Evolutionary conservation across 352 stramenopile genomes (phyloP).

Genomic region (Pythium oligandrum): DNA sequence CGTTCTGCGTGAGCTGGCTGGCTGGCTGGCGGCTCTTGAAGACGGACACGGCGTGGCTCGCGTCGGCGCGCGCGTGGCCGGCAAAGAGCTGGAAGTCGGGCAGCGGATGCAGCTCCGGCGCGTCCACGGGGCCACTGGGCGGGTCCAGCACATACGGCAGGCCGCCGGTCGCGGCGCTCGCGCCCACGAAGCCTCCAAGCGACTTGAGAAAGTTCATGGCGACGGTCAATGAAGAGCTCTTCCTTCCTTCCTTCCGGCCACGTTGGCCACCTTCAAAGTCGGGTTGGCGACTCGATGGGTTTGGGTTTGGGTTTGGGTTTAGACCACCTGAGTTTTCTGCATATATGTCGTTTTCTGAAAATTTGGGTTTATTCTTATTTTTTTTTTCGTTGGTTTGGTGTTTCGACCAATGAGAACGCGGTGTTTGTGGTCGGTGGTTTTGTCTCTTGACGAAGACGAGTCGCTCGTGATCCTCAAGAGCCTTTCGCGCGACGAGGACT

Average conservation of each 20-base stretch:
- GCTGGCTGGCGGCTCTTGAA: constrained; percentile 90
- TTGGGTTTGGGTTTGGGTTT: not conserved
- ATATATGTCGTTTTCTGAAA: too few species aligned
- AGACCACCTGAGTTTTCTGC: too few species aligned
- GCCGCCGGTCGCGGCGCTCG: constrained; percentile 54
- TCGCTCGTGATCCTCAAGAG: too few species aligned
- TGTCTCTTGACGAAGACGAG: too few species aligned
- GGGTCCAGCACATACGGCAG: constrained; percentile 66
- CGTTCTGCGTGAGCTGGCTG: constrained; percentile 81
- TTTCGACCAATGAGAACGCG: too few species aligned
- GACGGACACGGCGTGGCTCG: constrained; percentile 76
- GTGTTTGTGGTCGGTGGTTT: too few species aligned
- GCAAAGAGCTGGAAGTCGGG: constrained; percentile 84
- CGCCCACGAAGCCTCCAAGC: constrained; percentile 64
- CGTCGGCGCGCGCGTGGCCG: constrained; percentile 82
- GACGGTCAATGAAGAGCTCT: not conserved
- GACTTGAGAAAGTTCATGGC: constrained; percentile 90
- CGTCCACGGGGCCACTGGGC: constrained; percentile 20
- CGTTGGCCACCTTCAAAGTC: not conserved
- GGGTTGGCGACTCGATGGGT: not conserved
- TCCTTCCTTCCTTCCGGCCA: not conserved
- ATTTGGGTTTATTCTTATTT: too few species aligned
- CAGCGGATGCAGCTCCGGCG: constrained; percentile 48
- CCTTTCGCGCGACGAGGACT: too few species aligned
- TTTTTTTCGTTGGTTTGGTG: too few species aligned